Evolutionary conservation across 1,139 yeast genomes (phyloP).

Genomic region (Pichia sp.): DNA sequence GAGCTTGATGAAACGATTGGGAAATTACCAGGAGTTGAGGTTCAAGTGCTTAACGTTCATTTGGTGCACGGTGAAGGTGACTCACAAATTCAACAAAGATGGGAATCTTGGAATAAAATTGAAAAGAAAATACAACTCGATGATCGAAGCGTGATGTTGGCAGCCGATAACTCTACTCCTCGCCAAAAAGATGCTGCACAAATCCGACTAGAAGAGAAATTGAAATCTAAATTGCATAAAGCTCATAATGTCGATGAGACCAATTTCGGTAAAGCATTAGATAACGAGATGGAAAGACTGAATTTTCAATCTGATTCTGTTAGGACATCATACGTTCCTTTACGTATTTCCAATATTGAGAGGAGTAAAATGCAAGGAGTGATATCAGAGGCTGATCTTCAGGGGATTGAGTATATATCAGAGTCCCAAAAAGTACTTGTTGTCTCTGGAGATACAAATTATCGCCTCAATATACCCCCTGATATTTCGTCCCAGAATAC

Average conservation of each 20-base stretch:
- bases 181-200: conserved; percentile 4
- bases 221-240: conserved; percentile 2
- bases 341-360: conserved; percentile 28
- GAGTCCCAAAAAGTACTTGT: conserved; percentile 27
- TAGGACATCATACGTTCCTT: conserved; percentile 6
- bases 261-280: not conserved
- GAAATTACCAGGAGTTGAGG: conserved; percentile 35
- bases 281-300: conserved; percentile 1
- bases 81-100: conserved; percentile 33
- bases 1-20: conserved; percentile 15
- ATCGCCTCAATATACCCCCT: conserved; percentile 32
- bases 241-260: not conserved
- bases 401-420: conserved; percentile 7
- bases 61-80: conserved; percentile 65
- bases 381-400: conserved; percentile 15
- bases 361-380: conserved; percentile 32
- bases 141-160: conserved; percentile 27
- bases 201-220: conserved; percentile 6
- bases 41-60: conserved; percentile 43
- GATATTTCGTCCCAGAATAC: conserved; percentile 5
- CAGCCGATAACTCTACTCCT: conserved; percentile 1
- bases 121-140: conserved; percentile 42
- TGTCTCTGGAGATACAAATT: conserved; percentile 72
- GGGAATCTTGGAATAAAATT: conserved; percentile 39
- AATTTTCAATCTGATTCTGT: conserved; percentile 4